Evolutionary conservation across 2,329 filamentous ascomycete species (phyloP), one percentile per base, ranked within the genome.

Genomic region (Ophiostoma triangulosporum): DNA sequence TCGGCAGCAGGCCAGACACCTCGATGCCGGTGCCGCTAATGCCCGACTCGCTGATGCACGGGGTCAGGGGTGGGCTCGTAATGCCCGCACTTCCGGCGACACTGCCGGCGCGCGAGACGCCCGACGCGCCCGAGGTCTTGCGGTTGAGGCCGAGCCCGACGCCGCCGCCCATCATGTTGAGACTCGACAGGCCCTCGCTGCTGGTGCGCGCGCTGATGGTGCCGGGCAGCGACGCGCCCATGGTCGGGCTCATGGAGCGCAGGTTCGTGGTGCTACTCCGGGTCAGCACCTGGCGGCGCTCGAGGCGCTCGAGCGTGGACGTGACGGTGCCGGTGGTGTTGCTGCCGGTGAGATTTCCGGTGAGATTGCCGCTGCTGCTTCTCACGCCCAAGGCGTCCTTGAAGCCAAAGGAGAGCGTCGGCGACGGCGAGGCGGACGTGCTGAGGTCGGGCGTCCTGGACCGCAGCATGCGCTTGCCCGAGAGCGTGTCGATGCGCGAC

Each of bases 401-500:
- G 57, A 75, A 72, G 3, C 66, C 67, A 40, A 65, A 61, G 11
- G 64, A 63, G 3, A 70, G 66, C 12, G 78, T 69, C 14, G 79
- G 73, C 29, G 77, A 66, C 9, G 71, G 62, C 53, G 69, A 67
- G 54, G 71, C 65, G 36, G 67, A 60, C 12, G 71, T 64, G 40
- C 66, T 60, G 14, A 71, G 54, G 60, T 84, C 68, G 0, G 76
- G 73, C 1, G 78, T 80, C 29, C 75, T 68, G 20, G 70, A 68
- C 27, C 74, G 65, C 24, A 72, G 62, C 14, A 72, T 72, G 15
- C 80, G 75, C 58, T 84, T 81, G 55, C 83, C 79, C 26, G 81
- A 81, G 50, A 95, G 70, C 0, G 82, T 89, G 61, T 95, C 90
- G 40, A 95, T 77, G 38, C 88, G 78, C n/a, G 80, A 83, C 58